These are phyloP conservation scores for Jimgerdemannia lactiflua DNA, from an alignment of 192 early-diverging fungal species.

Conservation along the genomic window DNA sequence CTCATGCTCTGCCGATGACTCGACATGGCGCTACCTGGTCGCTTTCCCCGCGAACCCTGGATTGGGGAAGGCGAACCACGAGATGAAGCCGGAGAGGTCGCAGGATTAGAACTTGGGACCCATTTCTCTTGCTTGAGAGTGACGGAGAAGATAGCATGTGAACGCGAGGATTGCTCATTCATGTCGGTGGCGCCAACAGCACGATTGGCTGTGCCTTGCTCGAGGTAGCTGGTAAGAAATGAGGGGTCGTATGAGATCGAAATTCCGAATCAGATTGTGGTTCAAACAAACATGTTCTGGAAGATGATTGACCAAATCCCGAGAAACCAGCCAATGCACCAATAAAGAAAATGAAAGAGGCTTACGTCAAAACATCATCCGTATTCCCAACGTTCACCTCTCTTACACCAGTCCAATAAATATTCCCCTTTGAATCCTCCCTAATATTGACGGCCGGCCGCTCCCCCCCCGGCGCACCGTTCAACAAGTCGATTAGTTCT, in stretches of 20 bases:
- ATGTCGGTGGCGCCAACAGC: conserved; percentile 96
- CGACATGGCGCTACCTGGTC: conserved; percentile 15
- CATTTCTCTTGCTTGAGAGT: conserved; percentile 78
- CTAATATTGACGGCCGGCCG: conserved; percentile 69
- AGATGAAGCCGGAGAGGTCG: conserved; percentile 17
- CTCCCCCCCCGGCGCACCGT: conserved; percentile 50
- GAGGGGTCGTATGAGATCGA: neutral
- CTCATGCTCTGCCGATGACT: conserved; percentile 2
- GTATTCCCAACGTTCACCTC: conserved; percentile 72
- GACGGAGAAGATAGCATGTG: conserved; percentile 97
- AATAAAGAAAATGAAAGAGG: neutral
- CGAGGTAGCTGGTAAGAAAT: conserved; percentile 40
- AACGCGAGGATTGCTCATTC: conserved; percentile 93
- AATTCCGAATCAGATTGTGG: no score
- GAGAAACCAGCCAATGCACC: no score
- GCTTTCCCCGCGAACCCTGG: conserved; percentile 5
- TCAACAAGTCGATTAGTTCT: conserved; percentile 89
- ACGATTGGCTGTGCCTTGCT: conserved; percentile 71
- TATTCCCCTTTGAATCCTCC: conserved; percentile 86
- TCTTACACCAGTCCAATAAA: conserved; percentile 80
- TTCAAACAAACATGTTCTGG: no score
- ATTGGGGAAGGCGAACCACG: neutral
- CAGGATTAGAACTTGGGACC: conserved; percentile 14
- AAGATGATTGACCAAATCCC: no score
- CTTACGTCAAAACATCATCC: conserved; percentile 69